Evolutionary conservation across 768 basidiomycete species (phyloP), one percentile per base, ranked within the genome.

Genomic region (Tulasnella sp.): DNA sequence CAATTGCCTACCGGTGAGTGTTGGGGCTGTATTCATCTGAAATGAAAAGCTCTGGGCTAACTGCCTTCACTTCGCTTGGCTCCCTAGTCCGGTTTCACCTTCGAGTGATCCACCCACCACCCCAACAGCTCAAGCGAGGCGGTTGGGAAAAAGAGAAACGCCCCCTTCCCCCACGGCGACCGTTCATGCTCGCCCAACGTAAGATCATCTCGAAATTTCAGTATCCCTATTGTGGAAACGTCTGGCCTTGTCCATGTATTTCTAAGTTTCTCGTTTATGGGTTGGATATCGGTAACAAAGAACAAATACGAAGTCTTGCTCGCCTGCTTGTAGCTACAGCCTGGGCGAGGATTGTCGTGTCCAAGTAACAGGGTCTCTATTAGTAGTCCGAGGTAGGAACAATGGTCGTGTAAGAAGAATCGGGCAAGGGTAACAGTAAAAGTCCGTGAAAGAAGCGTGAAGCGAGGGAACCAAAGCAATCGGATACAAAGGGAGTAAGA

Each of bases 1-100:
- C 52, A 27, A 75, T 81, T 75, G 73, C 73, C 7, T 74, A 40
- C 16, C 73, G 73, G 73, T 74, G 27, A 74, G 73, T n/a, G 21
- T 52, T 6, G 52, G 24, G 7, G n/a, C n/a, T 3, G 4, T 21
- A 12, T n/a, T n/a, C 8, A 21, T 44, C 12, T 16, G 44, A 44
- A 58, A 58, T n/a, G 56, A 36, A 27, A 36, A 14, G 58, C 6
- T 68, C 27, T 19, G 14, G 36, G 31, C 62, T 27, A 68, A 68
- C 12, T 27, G 16, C 31, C 34, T 62, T 12, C 4, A 4, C 31
- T 68, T 10, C 31, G 31, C 3, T 14, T 10, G 16, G 10, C 44
- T 34, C 2, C 7, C 7, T 18, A 68, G 62, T 68, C 62, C 62
- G 16, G 27, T 31, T 36, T 14, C 14, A 5, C 62, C 62, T 6